A percentile compares a stretch with the other conserved stretches of the same genome.
Evolutionary conservation across 2,329 filamentous ascomycete genomes (phyloP).

Genomic region (Pseudopithomyces maydicus): DNA sequence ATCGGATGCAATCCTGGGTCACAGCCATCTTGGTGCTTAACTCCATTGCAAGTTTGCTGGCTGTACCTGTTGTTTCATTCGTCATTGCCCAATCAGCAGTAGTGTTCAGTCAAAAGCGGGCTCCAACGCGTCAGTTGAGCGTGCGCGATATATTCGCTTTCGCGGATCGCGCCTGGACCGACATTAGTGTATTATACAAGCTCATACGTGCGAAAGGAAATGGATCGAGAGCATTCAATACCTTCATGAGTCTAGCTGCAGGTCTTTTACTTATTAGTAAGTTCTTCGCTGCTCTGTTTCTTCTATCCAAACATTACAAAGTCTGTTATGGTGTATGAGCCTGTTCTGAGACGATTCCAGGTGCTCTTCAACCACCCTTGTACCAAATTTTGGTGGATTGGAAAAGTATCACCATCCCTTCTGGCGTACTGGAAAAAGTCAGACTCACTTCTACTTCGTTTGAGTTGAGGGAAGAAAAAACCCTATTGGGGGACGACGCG

Average conservation of each 20-base stretch:
- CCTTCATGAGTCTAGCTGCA: neutral
- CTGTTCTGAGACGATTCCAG: slow-evolving; percentile 5
- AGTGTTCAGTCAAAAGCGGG: slow-evolving; percentile 13
- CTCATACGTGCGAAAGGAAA: neutral
- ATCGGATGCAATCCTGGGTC: slow-evolving; percentile 7
- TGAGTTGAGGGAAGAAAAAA: too few species aligned
- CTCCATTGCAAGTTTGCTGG: slow-evolving; percentile 14
- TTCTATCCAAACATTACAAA: too few species aligned
- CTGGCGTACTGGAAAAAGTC: neutral
- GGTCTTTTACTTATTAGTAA: neutral
- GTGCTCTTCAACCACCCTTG: slow-evolving; percentile 10
- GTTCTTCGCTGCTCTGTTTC: neutral
- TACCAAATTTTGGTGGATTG: neutral
- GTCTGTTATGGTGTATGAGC: too few species aligned
- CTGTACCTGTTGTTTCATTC: slow-evolving; percentile 15
- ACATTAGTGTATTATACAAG: neutral
- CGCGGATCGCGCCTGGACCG: slow-evolving; percentile 16
- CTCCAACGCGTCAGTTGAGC: slow-evolving; percentile 7
- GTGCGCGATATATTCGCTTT: slow-evolving; percentile 15
- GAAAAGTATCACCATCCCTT: slow-evolving; percentile 3
- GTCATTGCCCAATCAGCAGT: slow-evolving; percentile 19
- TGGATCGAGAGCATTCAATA: slow-evolving; percentile 1
- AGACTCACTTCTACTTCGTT: too few species aligned
- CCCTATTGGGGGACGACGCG: neutral
- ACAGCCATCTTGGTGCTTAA: slow-evolving; percentile 11